Evolutionary conservation across 176 grass and related monocot genomes (phyloP).

Genomic region (Raddia guianensis): DNA sequence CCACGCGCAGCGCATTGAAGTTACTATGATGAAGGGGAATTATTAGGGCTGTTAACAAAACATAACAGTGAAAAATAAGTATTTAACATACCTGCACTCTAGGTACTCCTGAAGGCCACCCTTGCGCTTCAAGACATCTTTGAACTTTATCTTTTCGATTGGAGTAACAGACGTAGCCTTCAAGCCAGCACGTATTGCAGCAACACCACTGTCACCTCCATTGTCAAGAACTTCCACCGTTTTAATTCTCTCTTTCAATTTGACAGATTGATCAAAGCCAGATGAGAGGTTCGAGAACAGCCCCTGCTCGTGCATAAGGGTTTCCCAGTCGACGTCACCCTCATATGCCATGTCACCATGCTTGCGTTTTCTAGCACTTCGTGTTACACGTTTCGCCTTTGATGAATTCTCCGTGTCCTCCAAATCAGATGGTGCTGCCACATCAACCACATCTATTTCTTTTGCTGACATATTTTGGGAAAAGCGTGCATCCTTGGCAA

Average conservation of each 20-base stretch:
- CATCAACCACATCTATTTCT: slow-evolving; percentile 49
- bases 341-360: slow-evolving; percentile 96
- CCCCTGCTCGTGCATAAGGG: slow-evolving; percentile 77
- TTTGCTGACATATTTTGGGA: slow-evolving; percentile 39
- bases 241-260: slow-evolving; percentile 61
- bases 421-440: slow-evolving; percentile 36
- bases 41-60: slow-evolving; percentile 25
- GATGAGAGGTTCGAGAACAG: slow-evolving; percentile 62
- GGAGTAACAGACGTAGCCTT: slow-evolving; percentile 68
- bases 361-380: slow-evolving; percentile 68
- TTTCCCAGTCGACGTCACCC: slow-evolving; percentile 87
- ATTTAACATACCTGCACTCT: slow-evolving; percentile 75
- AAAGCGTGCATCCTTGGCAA: slow-evolving; percentile 49
- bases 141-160: slow-evolving; percentile 97
- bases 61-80: slow-evolving; percentile 1
- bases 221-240: slow-evolving; percentile 42
- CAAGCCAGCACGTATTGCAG: slow-evolving; percentile 79
- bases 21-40: slow-evolving; percentile 29
- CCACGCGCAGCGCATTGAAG: slow-evolving; percentile 2
- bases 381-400: slow-evolving; percentile 46
- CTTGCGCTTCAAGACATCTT: slow-evolving; percentile 84
- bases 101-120: slow-evolving; percentile 91
- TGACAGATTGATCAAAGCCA: slow-evolving; percentile 54
- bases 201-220: slow-evolving; percentile 47
- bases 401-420: slow-evolving; percentile 52